Conservation (phyloP, 805 yeast species). For the Komagataella mondaviorum region DNA sequence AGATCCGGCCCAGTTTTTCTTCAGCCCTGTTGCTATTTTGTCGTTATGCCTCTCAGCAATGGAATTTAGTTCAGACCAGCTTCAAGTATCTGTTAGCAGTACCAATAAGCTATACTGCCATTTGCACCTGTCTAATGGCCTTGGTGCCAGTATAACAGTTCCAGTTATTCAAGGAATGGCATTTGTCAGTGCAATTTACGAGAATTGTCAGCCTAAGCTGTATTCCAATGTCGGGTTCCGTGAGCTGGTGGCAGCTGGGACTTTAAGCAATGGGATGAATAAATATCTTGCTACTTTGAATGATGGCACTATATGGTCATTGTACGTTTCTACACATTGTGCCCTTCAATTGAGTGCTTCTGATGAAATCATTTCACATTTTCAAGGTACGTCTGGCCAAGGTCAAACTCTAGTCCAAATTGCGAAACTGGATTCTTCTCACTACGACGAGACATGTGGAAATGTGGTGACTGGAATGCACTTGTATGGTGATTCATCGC, state of each 20-base stretch:
- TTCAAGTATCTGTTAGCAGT: background rate
- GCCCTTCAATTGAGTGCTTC: background rate
- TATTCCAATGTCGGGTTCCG: constrained; percentile 57
- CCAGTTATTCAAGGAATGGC: constrained; percentile 83
- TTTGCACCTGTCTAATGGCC: constrained; percentile 7
- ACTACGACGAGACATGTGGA: constrained; percentile 60
- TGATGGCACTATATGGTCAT: constrained; percentile 50
- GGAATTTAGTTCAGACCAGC: constrained; percentile 16
- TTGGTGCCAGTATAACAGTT: constrained; percentile 23
- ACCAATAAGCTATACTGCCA: background rate
- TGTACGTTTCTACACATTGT: constrained; percentile 29
- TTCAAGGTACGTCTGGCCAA: background rate
- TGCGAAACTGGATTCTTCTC: constrained; percentile 9
- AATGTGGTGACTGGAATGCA: constrained; percentile 36
- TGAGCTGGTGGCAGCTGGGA: background rate
- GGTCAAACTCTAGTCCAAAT: constrained; percentile 5
- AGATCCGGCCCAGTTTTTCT: constrained; percentile 31
- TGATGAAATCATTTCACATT: background rate
- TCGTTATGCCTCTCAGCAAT: constrained; percentile 35
- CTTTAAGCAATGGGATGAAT: background rate
- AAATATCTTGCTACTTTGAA: constrained; percentile 25
- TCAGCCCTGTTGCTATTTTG: constrained; percentile 50
- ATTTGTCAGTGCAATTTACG: constrained; percentile 52
- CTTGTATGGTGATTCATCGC: constrained; percentile 20
- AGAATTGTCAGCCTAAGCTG: constrained; percentile 35